Conservation (phyloP, 345 rosid species). For the Sapria himalayana region DNA sequence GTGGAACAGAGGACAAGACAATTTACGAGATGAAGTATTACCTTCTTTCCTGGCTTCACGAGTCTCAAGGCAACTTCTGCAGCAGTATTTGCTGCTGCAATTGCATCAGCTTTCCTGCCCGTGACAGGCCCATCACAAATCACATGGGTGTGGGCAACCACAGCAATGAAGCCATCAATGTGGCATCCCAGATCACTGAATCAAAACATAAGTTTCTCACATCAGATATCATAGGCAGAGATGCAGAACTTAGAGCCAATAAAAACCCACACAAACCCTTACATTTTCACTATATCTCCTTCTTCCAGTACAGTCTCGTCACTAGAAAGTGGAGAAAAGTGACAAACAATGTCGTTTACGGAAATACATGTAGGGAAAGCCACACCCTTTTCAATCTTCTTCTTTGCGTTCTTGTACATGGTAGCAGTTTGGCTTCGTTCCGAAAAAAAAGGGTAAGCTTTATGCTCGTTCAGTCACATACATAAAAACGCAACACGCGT, state of each 20-base stretch:
- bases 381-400: conserved; percentile 77
- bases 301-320: conserved; percentile 63
- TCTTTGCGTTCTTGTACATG: conserved; percentile 88
- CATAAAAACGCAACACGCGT: too few species aligned
- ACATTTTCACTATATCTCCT: conserved; percentile 83
- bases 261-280: conserved; percentile 7
- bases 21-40: too few species aligned
- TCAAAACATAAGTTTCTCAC: too few species aligned
- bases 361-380: conserved; percentile 93
- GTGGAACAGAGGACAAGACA: too few species aligned
- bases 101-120: conserved; percentile 74
- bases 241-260: too few species aligned
- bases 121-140: conserved; percentile 47
- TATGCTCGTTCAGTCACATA: too few species aligned
- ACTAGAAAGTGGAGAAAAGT: conserved; percentile 76
- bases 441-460: conserved; percentile 3
- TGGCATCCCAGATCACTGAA: conserved; percentile 92
- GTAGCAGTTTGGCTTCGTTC: conserved; percentile 51
- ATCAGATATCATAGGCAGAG: too few species aligned
- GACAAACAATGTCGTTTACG: conserved; percentile 70
- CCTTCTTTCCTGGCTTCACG: conserved; percentile 93
- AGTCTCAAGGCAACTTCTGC: conserved; percentile 98
- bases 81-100: conserved; percentile 83
- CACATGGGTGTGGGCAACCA: conserved; percentile 78
- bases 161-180: conserved; percentile 94